Base-by-base conservation (phyloP, 2,329 filamentous ascomycete species). In the Gaeumannomyces sp. region DNA sequence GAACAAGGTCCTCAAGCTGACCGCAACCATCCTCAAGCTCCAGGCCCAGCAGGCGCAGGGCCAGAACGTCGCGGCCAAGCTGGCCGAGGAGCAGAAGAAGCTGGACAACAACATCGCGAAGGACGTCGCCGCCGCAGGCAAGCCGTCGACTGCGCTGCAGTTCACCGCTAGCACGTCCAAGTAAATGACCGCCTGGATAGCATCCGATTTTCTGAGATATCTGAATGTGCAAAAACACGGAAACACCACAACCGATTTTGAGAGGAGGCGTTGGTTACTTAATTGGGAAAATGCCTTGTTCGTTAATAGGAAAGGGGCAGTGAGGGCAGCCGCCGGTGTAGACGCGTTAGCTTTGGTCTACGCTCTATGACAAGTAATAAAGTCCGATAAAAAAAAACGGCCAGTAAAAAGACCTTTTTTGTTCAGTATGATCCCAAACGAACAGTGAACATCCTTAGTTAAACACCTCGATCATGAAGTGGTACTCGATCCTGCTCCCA, bases 401-500 rank as follows among this genome's bases (percentile, higher is more conserved):
- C 16, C 19, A 45, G 11, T 10, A 13, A 35, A 2, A 38, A 5
- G 16, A 38, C 38, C 4, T 45, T 45, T 45, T 5, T 10, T 35
- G 10, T 11, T 35, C 33, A 33, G 31, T 1, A 8, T 33, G 31
- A 6, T 10, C 11, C 31, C 31, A 33, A n/a, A n/a, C n/a, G n/a
- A n/a, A n/a, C 33, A 13, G 33, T 10, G 13, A 38, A 38, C 14
- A 19, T 3, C 35, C 53, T 59, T 64, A 64, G 56, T 64, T 60
- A 16, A 86, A 86, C 0, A 85, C 82, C 68, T 85, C 83, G 64
- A 83, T 83, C 78, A 84, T 82, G 64, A 86, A 86, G 64, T 82
- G 76, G 71, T 86, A 86, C 70, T 83, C 76, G 38, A 86, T 76
- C 69, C 79, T 80, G 61, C 77, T 79, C 22, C 79, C 81, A 67